Conservation (phyloP, 352 stramenopile genomes). For the Globisporangium emineosum region DNA sequence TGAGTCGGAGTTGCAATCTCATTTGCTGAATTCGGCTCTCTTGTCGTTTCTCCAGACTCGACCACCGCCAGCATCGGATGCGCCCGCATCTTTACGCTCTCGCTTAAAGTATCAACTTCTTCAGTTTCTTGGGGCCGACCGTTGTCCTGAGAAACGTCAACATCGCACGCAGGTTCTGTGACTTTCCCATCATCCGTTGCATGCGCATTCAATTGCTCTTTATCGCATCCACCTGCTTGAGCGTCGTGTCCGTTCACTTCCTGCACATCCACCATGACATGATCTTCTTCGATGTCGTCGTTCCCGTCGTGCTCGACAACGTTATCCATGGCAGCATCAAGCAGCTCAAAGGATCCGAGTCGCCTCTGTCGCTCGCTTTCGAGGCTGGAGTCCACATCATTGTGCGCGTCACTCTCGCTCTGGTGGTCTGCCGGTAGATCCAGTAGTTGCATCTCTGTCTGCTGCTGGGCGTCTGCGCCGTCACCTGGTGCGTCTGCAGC, state of each 20-base stretch:
- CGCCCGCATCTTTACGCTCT: background rate
- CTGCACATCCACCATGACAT: background rate
- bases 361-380: slow-evolving; percentile 10
- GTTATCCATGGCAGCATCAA: slow-evolving; percentile 17
- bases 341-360: slow-evolving; percentile 18
- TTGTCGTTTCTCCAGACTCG: background rate
- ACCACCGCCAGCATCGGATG: background rate
- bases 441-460: background rate
- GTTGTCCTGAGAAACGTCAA: background rate
- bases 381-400: background rate
- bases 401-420: background rate
- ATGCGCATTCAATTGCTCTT: background rate
- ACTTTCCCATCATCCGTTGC: background rate
- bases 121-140: background rate
- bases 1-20: background rate
- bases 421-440: background rate
- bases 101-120: background rate
- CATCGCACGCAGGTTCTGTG: background rate
- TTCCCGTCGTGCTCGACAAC: slow-evolving; percentile 15
- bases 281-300: slow-evolving; percentile 9
- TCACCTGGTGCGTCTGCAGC: background rate
- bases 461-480: background rate
- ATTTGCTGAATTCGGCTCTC: background rate
- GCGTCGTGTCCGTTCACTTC: no score
- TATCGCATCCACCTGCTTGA: background rate